Percentiles rank a stretch among this genome's conserved stretches.
These are phyloP conservation scores for Debaryomycetaceae sp. DNA, from an alignment of 1,139 yeast genomes.

Conservation along the genomic window DNA sequence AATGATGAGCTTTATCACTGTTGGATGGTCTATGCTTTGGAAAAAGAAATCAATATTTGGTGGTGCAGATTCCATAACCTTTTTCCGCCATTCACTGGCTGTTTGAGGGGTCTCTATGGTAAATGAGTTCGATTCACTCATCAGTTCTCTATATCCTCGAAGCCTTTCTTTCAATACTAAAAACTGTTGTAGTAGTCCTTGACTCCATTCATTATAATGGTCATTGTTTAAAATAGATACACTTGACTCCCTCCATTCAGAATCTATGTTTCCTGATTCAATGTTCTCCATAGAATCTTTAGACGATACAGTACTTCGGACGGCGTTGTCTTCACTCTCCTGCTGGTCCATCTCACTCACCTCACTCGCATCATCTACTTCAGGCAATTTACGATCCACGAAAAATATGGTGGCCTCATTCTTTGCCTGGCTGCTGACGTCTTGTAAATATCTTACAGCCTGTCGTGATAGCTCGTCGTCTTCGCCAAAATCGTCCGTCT, in stretches of 20 bases:
- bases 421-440: constrained; percentile 32
- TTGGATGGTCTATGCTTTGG: constrained; percentile 26
- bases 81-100: constrained; percentile 31
- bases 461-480: constrained; percentile 10
- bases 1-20: constrained; percentile 32
- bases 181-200: constrained; percentile 8
- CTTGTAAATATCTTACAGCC: constrained; percentile 25
- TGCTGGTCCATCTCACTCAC: neutral
- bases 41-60: constrained; percentile 23
- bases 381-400: constrained; percentile 6
- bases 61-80: constrained; percentile 25
- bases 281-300: neutral
- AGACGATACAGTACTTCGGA: constrained; percentile 3
- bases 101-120: constrained; percentile 19
- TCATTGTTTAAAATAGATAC: neutral
- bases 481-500: constrained; percentile 9
- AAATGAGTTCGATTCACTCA: neutral
- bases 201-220: constrained; percentile 3
- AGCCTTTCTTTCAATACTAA: constrained; percentile 6
- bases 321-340: neutral
- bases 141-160: neutral
- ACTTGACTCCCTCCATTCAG: too few relatives aligned
- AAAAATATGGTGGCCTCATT: constrained; percentile 17
- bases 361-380: constrained; percentile 4
- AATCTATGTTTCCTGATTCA: too few relatives aligned